Evolutionary conservation across 2,329 filamentous ascomycete species (phyloP).

Genomic region (Colletotrichum sojae): DNA sequence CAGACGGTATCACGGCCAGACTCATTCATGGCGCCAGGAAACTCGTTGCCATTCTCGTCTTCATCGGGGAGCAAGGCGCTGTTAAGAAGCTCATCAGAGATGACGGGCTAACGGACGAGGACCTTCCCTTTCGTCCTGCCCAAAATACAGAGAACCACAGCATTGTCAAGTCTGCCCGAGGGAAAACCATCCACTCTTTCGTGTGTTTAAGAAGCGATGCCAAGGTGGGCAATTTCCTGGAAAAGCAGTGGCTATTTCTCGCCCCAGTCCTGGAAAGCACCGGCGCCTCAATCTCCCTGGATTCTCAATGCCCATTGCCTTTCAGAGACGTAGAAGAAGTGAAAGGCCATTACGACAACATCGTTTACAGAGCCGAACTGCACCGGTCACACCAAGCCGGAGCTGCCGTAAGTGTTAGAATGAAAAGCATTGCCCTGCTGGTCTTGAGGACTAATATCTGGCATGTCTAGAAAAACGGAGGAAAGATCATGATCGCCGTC

Average conservation of each 20-base stretch:
- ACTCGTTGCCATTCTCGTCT: neutral
- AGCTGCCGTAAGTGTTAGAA: neutral
- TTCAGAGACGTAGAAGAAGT: neutral
- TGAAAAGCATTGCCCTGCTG: too few species aligned
- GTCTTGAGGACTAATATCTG: too few species aligned
- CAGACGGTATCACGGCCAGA: neutral
- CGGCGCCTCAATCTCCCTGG: neutral
- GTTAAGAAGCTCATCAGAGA: neutral
- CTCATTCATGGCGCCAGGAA: neutral
- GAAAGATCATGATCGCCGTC: neutral
- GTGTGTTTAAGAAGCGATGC: neutral
- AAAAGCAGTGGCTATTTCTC: slow-evolving; percentile 12
- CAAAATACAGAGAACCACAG: neutral
- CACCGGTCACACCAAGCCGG: neutral
- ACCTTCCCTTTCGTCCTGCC: neutral
- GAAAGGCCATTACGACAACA: neutral
- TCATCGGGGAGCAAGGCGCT: neutral
- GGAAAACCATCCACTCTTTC: neutral
- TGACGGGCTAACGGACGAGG: slow-evolving; percentile 10
- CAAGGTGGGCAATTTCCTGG: neutral
- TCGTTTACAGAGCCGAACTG: slow-evolving; percentile 4
- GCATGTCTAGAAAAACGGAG: neutral
- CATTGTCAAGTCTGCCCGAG: neutral
- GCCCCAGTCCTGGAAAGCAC: neutral
- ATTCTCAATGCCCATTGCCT: neutral